A percentile compares a stretch with the other conserved stretches of the same genome.
Evolutionary conservation across 352 stramenopile species (phyloP).

Genomic region (Phytophthora quininea): DNA sequence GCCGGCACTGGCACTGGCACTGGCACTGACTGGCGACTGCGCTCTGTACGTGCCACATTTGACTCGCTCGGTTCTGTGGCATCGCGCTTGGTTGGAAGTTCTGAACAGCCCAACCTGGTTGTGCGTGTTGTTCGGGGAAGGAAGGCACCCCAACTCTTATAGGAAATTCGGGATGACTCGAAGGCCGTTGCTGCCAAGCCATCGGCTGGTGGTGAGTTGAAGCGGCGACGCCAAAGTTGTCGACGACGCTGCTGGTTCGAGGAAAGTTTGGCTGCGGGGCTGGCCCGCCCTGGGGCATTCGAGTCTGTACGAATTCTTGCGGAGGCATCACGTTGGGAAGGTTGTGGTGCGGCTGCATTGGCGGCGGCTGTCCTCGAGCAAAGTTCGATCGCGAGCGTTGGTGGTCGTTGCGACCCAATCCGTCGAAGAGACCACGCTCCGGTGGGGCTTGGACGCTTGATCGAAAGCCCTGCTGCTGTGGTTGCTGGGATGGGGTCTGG

Average conservation of each 20-base stretch:
- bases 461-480: constrained; percentile 8
- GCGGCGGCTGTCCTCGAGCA: constrained; percentile 45
- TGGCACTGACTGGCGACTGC: constrained; percentile 1
- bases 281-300: constrained; percentile 10
- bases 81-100: constrained; percentile 10
- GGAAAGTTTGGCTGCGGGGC: constrained; percentile 3
- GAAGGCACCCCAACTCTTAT: neutral
- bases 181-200: constrained; percentile 17
- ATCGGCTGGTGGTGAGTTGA: constrained; percentile 21
- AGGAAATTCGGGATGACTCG: neutral
- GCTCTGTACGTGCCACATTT: constrained; percentile 14
- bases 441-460: constrained; percentile 1
- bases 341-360: constrained; percentile 10
- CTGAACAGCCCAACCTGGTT: constrained; percentile 5
- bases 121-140: constrained; percentile 8
- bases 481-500: constrained; percentile 12
- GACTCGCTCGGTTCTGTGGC: constrained; percentile 17
- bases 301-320: constrained; percentile 2
- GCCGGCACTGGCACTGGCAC: neutral
- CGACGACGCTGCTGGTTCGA: constrained; percentile 1
- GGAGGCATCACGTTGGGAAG: constrained; percentile 18
- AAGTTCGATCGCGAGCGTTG: constrained; percentile 43
- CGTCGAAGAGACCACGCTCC: constrained; percentile 45
- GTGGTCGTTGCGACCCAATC: constrained; percentile 49
- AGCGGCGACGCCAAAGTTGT: neutral